Evolutionary conservation across 169 alveolate genomes (phyloP).

Genomic region (Perkinsus olseni): DNA sequence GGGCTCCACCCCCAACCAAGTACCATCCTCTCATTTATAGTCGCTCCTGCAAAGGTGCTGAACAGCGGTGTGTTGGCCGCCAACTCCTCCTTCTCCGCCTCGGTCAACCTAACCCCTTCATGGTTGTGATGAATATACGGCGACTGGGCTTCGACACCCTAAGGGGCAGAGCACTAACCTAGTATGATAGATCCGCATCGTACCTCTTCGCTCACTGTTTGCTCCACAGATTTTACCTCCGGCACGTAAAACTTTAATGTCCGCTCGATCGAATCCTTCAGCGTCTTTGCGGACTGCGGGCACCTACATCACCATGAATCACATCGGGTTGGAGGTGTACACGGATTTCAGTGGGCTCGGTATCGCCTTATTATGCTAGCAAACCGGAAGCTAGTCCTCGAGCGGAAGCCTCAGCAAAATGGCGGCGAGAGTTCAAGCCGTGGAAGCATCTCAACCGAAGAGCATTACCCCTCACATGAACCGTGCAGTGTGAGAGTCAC

Average conservation of each 20-base stretch:
- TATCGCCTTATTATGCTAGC: no score
- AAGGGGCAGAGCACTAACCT: neutral
- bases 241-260: neutral
- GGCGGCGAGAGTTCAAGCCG: no score
- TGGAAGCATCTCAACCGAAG: no score
- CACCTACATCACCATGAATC: neutral
- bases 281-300: neutral
- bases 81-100: neutral
- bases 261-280: neutral
- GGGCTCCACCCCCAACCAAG: no score
- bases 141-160: neutral
- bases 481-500: neutral
- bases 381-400: no score
- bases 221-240: neutral
- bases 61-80: neutral
- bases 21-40: neutral
- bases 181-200: neutral
- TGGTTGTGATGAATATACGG: neutral
- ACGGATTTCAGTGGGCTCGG: no score
- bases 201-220: neutral
- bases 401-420: no score
- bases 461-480: neutral
- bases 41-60: neutral
- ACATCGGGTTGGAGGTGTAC: neutral
- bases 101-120: neutral